phyloP scores from a whole-genome alignment of 2,329 filamentous ascomycete species.

The Hypoxylon sp. region DNA sequence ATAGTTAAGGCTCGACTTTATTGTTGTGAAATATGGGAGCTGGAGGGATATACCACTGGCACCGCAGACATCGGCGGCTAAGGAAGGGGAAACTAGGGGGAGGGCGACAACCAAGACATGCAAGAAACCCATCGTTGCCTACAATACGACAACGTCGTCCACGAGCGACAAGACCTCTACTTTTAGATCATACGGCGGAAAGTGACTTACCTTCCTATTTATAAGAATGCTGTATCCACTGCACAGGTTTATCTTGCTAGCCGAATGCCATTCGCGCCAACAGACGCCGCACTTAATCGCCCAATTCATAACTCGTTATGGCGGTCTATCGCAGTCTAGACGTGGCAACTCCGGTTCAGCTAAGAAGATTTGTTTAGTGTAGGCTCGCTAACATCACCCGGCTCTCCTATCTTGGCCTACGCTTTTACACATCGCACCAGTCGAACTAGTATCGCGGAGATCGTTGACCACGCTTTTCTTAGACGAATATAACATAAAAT shows the following conservation, averaged over 20 bases:
- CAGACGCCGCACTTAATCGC: neutral
- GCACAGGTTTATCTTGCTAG: neutral
- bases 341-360: neutral
- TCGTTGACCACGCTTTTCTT: neutral
- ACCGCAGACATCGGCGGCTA: conserved; percentile 1
- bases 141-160: neutral
- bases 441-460: neutral
- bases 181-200: neutral
- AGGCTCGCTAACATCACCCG: neutral
- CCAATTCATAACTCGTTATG: neutral
- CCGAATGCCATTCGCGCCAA: neutral
- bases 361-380: neutral
- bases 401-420: neutral
- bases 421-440: neutral
- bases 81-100: neutral
- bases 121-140: neutral
- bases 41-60: neutral
- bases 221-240: neutral
- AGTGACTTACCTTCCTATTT: neutral
- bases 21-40: neutral
- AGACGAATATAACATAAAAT: neutral
- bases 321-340: neutral
- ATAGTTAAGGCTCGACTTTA: neutral
- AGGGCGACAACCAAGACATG: neutral
- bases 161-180: neutral